A percentile compares a stretch with the other conserved stretches of the same genome.
Evolutionary conservation across 331 rosid genomes (phyloP).

Genomic region (Ulmus americana): DNA sequence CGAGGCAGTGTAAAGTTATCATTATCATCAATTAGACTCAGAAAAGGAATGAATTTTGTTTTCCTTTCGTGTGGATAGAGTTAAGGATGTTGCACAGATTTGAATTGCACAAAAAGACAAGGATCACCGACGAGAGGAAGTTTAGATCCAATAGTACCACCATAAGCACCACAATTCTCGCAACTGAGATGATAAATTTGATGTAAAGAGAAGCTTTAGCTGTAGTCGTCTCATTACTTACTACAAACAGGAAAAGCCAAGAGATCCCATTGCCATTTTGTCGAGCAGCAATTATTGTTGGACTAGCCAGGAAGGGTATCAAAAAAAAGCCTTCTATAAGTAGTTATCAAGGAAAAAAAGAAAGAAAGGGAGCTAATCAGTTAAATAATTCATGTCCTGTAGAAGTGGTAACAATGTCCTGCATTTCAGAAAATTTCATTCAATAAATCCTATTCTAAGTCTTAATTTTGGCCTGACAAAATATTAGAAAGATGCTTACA

Average conservation of each 20-base stretch:
- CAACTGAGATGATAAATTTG: too few relatives aligned
- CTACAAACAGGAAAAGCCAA: conserved; percentile 94
- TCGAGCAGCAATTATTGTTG: conserved; percentile 76
- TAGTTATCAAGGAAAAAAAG: conserved; percentile 28
- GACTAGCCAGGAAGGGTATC: conserved; percentile 98
- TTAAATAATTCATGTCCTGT: not conserved
- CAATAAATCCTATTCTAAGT: not conserved
- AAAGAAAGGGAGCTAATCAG: not conserved
- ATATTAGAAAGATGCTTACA: not conserved
- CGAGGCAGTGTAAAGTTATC: too few relatives aligned
- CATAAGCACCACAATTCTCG: not conserved
- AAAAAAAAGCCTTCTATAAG: conserved; percentile 94
- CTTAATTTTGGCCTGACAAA: too few relatives aligned
- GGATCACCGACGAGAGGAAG: not conserved
- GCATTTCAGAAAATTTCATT: not conserved
- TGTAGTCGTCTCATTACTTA: conserved; percentile 36
- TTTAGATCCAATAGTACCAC: not conserved
- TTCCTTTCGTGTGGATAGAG: too few relatives aligned
- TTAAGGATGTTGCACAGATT: too few relatives aligned
- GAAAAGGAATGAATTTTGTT: too few relatives aligned
- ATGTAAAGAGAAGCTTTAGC: not conserved
- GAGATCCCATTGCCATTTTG: conserved; percentile 83
- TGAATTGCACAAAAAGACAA: too few relatives aligned
- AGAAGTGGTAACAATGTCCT: not conserved
- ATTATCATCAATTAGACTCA: too few relatives aligned